Conservation (phyloP, 805 yeast genomes). For the Kodamaea neixiangensis region DNA sequence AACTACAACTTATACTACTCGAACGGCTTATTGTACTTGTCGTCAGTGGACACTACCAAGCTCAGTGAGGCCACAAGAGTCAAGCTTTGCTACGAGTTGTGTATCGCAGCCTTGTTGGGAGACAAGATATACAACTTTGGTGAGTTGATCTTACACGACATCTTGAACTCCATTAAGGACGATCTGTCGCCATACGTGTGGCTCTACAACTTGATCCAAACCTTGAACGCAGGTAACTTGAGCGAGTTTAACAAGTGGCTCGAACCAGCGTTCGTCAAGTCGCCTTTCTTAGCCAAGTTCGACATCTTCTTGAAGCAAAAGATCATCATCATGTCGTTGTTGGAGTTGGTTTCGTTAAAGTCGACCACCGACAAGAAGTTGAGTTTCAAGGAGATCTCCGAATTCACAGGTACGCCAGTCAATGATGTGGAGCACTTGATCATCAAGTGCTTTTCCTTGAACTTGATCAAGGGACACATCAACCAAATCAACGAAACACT, state of each 20-base stretch:
- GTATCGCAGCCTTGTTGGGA: constrained; percentile 86
- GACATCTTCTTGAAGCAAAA: constrained; percentile 80
- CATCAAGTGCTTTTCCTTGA: constrained; percentile 86
- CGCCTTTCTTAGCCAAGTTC: constrained; percentile 58
- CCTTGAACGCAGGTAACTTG: constrained; percentile 80
- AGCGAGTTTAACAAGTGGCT: constrained; percentile 56
- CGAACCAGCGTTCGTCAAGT: constrained; percentile 37
- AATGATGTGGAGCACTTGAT: constrained; percentile 87
- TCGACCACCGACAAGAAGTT: constrained; percentile 76
- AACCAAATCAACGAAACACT: constrained; percentile 83
- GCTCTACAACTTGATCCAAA: constrained; percentile 69
- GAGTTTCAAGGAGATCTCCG: constrained; percentile 70
- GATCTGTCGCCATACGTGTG: constrained; percentile 56
- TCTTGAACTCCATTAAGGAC: constrained; percentile 52
- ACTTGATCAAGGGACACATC: constrained; percentile 83
- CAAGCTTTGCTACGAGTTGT: constrained; percentile 59
- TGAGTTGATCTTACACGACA: constrained; percentile 87
- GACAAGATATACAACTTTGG: constrained; percentile 94
- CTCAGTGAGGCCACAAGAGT: constrained; percentile 39
- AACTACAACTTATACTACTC: constrained; percentile 83
- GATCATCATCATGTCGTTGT: constrained; percentile 86
- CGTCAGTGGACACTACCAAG: constrained; percentile 55
- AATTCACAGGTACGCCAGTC: constrained; percentile 60
- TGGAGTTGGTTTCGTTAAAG: constrained; percentile 78
- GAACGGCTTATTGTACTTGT: constrained; percentile 77